phyloP scores from a whole-genome alignment of 1,139 yeast genomes.

The Candida neerlandica region DNA sequence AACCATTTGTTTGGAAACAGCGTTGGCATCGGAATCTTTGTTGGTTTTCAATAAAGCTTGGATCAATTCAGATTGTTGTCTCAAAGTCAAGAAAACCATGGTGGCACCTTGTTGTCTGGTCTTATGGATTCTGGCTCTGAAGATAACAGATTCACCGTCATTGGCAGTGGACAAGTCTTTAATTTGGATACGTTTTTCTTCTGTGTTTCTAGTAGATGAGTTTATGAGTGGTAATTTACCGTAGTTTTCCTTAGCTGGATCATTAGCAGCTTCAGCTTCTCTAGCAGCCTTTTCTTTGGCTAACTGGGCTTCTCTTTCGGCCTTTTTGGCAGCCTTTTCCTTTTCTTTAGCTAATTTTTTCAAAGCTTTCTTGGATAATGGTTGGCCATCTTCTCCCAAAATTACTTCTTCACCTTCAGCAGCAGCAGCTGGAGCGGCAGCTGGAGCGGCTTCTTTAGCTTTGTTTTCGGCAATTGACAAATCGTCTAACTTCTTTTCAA shows the following conservation, averaged over 20 bases:
- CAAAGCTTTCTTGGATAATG: conserved; percentile 91
- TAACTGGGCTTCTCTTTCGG: conserved; percentile 86
- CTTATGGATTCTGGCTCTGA: conserved; percentile 93
- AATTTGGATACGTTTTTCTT: conserved; percentile 55
- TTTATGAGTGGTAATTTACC: conserved; percentile 90
- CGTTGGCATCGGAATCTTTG: conserved; percentile 53
- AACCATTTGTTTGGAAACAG: conserved; percentile 91
- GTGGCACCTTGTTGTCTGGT: conserved; percentile 96
- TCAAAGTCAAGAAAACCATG: conserved; percentile 83
- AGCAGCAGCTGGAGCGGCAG: neutral
- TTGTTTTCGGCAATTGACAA: conserved; percentile 14
- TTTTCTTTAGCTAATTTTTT: conserved; percentile 92
- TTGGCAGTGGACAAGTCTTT: conserved; percentile 58
- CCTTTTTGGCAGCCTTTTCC: conserved; percentile 91
- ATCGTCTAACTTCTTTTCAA: conserved; percentile 17
- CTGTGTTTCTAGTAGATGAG: conserved; percentile 66
- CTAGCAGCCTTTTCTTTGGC: conserved; percentile 87
- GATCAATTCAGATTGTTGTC: conserved; percentile 83
- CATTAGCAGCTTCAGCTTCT: conserved; percentile 68
- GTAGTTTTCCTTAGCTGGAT: conserved; percentile 84
- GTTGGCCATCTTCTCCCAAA: conserved; percentile 85
- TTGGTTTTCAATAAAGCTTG: conserved; percentile 82
- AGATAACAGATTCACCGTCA: conserved; percentile 77
- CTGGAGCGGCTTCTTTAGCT: conserved; percentile 20
- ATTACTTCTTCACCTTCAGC: conserved; percentile 31